These are phyloP conservation scores for Viridothelium virens DNA, from an alignment of 495 filamentous ascomycete species.

Conservation along the genomic window DNA sequence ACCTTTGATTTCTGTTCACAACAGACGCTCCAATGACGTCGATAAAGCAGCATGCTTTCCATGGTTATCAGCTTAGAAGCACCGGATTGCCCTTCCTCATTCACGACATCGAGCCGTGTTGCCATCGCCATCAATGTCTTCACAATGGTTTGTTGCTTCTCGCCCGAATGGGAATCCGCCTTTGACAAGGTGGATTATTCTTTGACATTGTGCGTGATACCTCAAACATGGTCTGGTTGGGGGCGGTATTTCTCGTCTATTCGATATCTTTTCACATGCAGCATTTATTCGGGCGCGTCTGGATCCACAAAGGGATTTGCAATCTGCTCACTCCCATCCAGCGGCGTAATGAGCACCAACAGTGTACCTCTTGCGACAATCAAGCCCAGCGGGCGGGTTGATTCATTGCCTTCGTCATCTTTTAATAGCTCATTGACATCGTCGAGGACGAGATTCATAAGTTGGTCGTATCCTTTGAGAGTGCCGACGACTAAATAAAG, in stretches of 20 bases:
- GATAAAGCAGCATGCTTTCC: too few relatives aligned
- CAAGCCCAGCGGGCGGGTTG: constrained; percentile 74
- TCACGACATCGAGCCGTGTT: too few relatives aligned
- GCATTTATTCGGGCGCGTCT: too few relatives aligned
- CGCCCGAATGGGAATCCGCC: too few relatives aligned
- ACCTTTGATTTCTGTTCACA: neutral
- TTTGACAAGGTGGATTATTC: too few relatives aligned
- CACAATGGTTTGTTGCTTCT: too few relatives aligned
- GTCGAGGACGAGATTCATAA: constrained; percentile 96
- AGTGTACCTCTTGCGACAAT: constrained; percentile 89
- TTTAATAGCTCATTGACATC: constrained; percentile 83
- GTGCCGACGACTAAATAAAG: constrained; percentile 62
- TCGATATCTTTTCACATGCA: too few relatives aligned
- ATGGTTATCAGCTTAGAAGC: too few relatives aligned
- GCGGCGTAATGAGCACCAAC: constrained; percentile 81
- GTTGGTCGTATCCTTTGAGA: constrained; percentile 89
- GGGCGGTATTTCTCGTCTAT: neutral
- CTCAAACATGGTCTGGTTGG: neutral
- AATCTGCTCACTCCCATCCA: constrained; percentile 92
- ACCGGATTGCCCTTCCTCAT: too few relatives aligned
- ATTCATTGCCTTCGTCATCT: constrained; percentile 88
- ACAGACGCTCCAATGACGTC: neutral
- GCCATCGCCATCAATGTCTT: too few relatives aligned
- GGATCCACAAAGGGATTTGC: constrained; percentile 76
- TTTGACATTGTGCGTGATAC: neutral